These are phyloP conservation scores for Colletotrichum somersetense DNA, from an alignment of 2,329 filamentous ascomycete genomes.

Conservation along the genomic window DNA sequence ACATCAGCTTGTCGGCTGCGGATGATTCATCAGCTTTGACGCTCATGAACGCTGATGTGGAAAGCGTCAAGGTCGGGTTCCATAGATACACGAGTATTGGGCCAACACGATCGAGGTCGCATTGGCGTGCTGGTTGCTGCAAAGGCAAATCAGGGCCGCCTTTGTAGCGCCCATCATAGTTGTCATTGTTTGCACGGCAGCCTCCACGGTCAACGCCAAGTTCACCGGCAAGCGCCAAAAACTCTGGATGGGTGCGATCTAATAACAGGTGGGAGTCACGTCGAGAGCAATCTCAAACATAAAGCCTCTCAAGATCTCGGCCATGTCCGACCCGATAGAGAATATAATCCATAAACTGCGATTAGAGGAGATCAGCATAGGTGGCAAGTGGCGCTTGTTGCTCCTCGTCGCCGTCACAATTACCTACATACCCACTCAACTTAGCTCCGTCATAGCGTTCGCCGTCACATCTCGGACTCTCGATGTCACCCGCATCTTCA, in stretches of 20 bases:
- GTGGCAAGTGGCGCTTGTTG: conserved; percentile 46
- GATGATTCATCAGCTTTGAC: no score
- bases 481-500: conserved; percentile 49
- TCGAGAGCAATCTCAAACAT: conserved; percentile 50
- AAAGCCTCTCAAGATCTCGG: conserved; percentile 56
- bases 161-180: conserved; percentile 31
- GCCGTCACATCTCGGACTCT: conserved; percentile 45
- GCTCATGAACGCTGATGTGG: no score
- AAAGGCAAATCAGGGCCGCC: conserved; percentile 49
- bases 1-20: conserved; percentile 48
- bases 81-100: conserved; percentile 50
- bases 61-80: no score
- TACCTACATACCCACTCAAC: no score
- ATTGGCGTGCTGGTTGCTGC: conserved; percentile 61
- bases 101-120: conserved; percentile 56
- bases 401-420: no score
- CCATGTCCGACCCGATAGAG: conserved; percentile 49
- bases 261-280: conserved; percentile 47
- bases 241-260: conserved; percentile 45
- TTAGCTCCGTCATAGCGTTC: no score
- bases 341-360: conserved; percentile 51
- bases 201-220: conserved; percentile 7
- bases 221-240: conserved; percentile 38
- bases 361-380: conserved; percentile 49
- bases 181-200: conserved; percentile 11